These are phyloP conservation scores for Sparassis latifolia DNA, from an alignment of 1,284 basidiomycete genomes.

Conservation along the genomic window DNA sequence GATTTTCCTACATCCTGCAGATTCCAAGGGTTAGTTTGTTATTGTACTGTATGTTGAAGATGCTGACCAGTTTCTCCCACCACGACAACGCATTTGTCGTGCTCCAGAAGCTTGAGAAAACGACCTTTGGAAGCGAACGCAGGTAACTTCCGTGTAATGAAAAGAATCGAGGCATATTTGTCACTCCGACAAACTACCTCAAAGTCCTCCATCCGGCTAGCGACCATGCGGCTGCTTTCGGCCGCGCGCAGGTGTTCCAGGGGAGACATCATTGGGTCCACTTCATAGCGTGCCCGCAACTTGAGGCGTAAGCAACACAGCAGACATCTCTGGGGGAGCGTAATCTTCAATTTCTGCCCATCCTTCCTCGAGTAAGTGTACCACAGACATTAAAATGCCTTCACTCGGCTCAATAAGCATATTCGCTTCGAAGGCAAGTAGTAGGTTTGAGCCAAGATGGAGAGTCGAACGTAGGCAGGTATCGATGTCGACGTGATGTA, in stretches of 20 bases:
- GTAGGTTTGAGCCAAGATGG: slow-evolving; percentile 69
- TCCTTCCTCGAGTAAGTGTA: slow-evolving; percentile 68
- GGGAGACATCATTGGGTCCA: background rate
- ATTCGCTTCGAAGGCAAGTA: slow-evolving; percentile 45
- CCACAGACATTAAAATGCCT: slow-evolving; percentile 70
- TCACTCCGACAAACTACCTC: slow-evolving; percentile 36
- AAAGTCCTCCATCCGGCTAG: slow-evolving; percentile 41
- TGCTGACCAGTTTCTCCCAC: slow-evolving; percentile 85
- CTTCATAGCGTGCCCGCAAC: background rate
- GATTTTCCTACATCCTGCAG: slow-evolving; percentile 81
- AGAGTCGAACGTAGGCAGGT: slow-evolving; percentile 80
- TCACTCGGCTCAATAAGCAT: slow-evolving; percentile 61
- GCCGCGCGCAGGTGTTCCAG: too few species aligned
- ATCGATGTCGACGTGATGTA: slow-evolving; percentile 70
- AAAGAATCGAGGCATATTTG: slow-evolving; percentile 55
- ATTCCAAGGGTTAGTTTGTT: background rate
- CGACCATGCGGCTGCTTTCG: too few species aligned
- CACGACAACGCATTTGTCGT: slow-evolving; percentile 70
- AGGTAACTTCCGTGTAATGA: slow-evolving; percentile 60
- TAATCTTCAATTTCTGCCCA: slow-evolving; percentile 61
- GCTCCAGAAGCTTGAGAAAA: slow-evolving; percentile 57
- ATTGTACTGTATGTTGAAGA: background rate
- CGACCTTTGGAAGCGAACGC: slow-evolving; percentile 63
- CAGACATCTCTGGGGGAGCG: slow-evolving; percentile 67
- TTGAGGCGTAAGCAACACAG: slow-evolving; percentile 54